Percentiles rank a stretch among this genome's conserved stretches.
These are phyloP conservation scores for Hymenoscyphus repandus DNA, from an alignment of 2,329 filamentous ascomycete genomes.

Conservation along the genomic window DNA sequence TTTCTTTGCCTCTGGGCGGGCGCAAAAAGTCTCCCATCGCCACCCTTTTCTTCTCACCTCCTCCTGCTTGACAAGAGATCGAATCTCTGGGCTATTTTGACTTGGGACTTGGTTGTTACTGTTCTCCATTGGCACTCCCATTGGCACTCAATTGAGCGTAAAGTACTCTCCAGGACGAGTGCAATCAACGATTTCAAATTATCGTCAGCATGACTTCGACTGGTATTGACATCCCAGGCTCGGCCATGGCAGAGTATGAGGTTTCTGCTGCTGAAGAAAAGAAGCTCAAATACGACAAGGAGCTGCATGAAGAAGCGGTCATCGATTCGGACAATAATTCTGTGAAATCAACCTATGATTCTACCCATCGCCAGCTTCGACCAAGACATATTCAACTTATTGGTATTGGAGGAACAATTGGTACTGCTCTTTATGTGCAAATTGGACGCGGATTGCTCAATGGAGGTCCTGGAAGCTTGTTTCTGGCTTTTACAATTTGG, in stretches of 20 bases:
- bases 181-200: too few relatives aligned
- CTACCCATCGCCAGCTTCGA: slow-evolving; percentile 35
- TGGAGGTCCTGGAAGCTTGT: slow-evolving; percentile 53
- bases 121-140: too few relatives aligned
- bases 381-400: slow-evolving; percentile 35
- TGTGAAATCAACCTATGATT: slow-evolving; percentile 15
- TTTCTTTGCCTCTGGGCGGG: too few relatives aligned
- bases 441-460: slow-evolving; percentile 54
- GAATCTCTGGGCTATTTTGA: too few relatives aligned
- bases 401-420: slow-evolving; percentile 60
- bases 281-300: slow-evolving; percentile 11
- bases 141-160: too few relatives aligned
- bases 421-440: slow-evolving; percentile 48
- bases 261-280: slow-evolving; percentile 9
- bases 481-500: slow-evolving; percentile 56
- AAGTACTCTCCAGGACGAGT: too few relatives aligned
- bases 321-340: slow-evolving; percentile 12
- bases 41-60: too few relatives aligned
- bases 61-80: too few relatives aligned
- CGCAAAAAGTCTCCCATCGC: too few relatives aligned
- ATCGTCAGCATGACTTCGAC: slow-evolving; percentile 17
- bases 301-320: slow-evolving; percentile 19
- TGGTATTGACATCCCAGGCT: slow-evolving; percentile 16
- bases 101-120: too few relatives aligned
- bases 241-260: slow-evolving; percentile 15